A percentile compares a stretch with the other conserved stretches of the same genome.
These are phyloP conservation scores for Lablab purpureus DNA, from an alignment of 306 rosid genomes.

Conservation along the genomic window DNA sequence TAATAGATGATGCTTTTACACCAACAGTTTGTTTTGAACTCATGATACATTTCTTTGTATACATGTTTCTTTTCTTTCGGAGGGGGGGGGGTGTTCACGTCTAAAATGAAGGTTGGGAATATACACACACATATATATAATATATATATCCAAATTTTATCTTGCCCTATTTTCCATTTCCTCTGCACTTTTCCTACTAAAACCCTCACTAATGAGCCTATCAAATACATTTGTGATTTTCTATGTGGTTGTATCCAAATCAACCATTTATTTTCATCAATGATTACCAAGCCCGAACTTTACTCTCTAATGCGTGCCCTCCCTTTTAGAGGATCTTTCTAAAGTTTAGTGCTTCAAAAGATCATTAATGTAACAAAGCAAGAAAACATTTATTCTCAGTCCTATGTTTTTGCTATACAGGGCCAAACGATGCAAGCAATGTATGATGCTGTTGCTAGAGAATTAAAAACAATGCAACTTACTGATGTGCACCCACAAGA, in stretches of 20 bases:
- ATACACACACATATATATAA: no score
- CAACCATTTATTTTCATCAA: conserved; percentile 23
- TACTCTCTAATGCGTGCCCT: conserved; percentile 6
- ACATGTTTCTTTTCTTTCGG: background rate
- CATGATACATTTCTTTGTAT: no score
- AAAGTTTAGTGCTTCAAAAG: conserved; percentile 23
- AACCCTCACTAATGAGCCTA: background rate
- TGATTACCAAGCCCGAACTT: conserved; percentile 12
- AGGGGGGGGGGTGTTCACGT: no score
- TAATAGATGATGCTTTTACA: no score
- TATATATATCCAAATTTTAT: background rate
- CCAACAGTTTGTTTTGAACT: no score
- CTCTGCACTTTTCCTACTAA: background rate
- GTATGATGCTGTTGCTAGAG: conserved; percentile 74
- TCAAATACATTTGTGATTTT: conserved; percentile 23
- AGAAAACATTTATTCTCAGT: conserved; percentile 26
- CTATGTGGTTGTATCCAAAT: conserved; percentile 27
- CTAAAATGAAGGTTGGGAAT: no score
- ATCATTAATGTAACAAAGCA: conserved; percentile 14
- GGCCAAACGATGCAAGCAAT: conserved; percentile 86
- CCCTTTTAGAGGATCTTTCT: background rate
- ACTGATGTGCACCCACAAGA: conserved; percentile 63
- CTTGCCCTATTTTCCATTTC: background rate
- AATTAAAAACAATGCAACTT: conserved; percentile 60
- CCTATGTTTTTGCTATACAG: conserved; percentile 55